Base-by-base conservation (phyloP, 129 eudicot genomes). In the Helianthus annuus region DNA sequence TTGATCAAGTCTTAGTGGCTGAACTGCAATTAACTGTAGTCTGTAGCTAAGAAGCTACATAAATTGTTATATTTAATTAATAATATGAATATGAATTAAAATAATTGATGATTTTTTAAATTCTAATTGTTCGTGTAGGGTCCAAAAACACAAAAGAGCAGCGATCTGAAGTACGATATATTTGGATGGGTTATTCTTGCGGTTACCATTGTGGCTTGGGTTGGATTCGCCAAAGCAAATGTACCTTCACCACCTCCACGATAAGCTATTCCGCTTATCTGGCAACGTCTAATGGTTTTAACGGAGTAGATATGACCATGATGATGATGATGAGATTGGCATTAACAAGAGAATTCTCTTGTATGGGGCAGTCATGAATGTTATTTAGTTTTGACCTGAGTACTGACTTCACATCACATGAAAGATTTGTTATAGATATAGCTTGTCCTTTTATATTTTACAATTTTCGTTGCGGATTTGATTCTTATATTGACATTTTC, bases 161-260 rank as follows among this genome's bases (percentile, higher is more conserved):
- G 83, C 61, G 97, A 94, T 84, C 84, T 94, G 42, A 86, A 82
- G 70, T 94, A 90, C 58, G 98, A 90, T 76, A 83, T 94, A 45
- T 72, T 82, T 64, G 98, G 98, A 70, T 90, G 97, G 98, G 79
- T 90, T 24, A 86, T 90, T 55, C 97, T 90, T 63, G 98, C 89
- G 7, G 93, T 84, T 66, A 91, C 88, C 36, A 71, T 94, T 49
- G 89, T 90, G 56, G 96, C 84, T 0, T 94, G 98, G 97, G 87
- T 88, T 52, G 96, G 97, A 49, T 86, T 87, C 69, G 84, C 98
- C 7, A 90, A 88, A 73, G 75, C 96, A 61, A 78, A 85, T 8
- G 62, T 84, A 69, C 88, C 89, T 49, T 83, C 92, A 34, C 89
- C 94, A 5, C 89, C 96, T 63, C 79, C 84, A 1, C 76, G 90